Evolutionary conservation across 2,329 filamentous ascomycete species (phyloP), one percentile per base, ranked within the genome.

Genomic region (Drechslera avenae): DNA sequence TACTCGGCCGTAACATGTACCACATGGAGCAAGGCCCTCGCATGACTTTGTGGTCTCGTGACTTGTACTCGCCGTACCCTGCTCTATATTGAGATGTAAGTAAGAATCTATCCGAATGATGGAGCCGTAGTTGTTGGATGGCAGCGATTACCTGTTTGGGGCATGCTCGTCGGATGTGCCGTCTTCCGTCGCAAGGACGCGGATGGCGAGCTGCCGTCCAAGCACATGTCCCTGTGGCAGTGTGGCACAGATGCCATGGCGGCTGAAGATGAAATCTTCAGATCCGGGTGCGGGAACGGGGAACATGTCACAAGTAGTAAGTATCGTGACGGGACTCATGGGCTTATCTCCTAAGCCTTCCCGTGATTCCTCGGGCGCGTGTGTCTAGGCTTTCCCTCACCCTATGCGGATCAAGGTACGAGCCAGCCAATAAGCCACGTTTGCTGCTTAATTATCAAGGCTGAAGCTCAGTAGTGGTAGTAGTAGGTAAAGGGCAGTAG

Each of bases 211-310:
- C 2, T 30, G 8, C 17, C 35, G 26, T 33, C 16, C 5, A 14
- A 32, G 34, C 26, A 34, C 14, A 46, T 31, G 33, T 46, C 34
- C 21, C 21, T 23, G 21, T 23, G 21, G 21, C 43, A 37, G 6
- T 39, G 43, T 46, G 34, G 43, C 33, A 46, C 33, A 39, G 23
- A 21, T 37, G 34, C 3, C 21, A 17, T 39, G 12, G 26, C 17
- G 43, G 33, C 23, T 46, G 42, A 31, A 37, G 33, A 46, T 39
- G 34, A 45, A 23, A 17, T 16, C 30, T 28, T 37, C 16, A 16
- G 35, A 18, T 16, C 26, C 34, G 18, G 32, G 32, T 35, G 34
- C 33, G 34, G 33, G 34, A 16, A 19, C 23, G 17, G 30, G 10
- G 26, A 30, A 19, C 10, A 35, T 23, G 16, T 26, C 30, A 35